Conservation (phyloP, 2,329 filamentous ascomycete species). For the Stagonosporopsis chrysanthemi region DNA sequence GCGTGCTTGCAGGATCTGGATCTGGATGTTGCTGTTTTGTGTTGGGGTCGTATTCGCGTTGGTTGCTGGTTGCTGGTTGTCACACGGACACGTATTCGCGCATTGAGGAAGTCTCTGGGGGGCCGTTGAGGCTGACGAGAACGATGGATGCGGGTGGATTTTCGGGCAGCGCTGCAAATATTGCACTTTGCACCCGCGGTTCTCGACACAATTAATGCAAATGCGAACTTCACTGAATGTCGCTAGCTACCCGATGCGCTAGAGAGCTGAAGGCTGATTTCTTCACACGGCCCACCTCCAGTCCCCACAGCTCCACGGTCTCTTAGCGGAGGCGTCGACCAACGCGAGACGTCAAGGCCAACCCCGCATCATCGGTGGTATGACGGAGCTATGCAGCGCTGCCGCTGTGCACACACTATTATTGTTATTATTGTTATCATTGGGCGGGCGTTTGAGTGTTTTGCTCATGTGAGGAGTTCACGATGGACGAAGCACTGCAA, state of each 20-base stretch:
- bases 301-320: constrained; percentile 17
- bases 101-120: constrained; percentile 8
- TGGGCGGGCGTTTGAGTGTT: constrained; percentile 4
- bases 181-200: constrained; percentile 1
- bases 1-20: neutral
- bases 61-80: no score
- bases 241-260: constrained; percentile 19
- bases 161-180: constrained; percentile 9
- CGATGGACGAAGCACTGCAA: constrained; percentile 8
- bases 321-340: constrained; percentile 9
- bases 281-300: constrained; percentile 19
- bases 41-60: constrained; percentile 14
- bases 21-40: constrained; percentile 10
- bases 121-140: constrained; percentile 18
- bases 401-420: constrained; percentile 2
- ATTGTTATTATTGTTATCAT: no score
- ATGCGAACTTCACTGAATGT: constrained; percentile 4
- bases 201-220: constrained; percentile 17
- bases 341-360: constrained; percentile 20
- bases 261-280: constrained; percentile 9
- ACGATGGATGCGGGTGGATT: constrained; percentile 12
- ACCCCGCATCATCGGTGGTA: constrained; percentile 28
- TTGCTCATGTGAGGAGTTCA: constrained; percentile 12
- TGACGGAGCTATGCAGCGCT: constrained; percentile 23
- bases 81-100: neutral